These are phyloP conservation scores for Rubia peregrina DNA, from an alignment of 305 asterid species.

Conservation along the genomic window DNA sequence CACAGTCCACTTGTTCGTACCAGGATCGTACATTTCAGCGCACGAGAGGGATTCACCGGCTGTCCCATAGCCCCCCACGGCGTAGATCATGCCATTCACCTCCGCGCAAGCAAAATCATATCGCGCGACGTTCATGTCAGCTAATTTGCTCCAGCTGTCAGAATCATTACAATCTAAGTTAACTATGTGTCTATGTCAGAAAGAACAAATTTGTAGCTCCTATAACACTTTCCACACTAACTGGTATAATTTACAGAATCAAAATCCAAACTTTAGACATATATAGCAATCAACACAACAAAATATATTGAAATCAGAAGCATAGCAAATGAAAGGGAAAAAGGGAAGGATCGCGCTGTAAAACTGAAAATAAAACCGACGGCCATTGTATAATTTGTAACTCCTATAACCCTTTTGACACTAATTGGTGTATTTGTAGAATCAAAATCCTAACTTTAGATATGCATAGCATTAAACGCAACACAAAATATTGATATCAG, in stretches of 20 bases:
- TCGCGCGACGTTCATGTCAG: slow-evolving; percentile 67
- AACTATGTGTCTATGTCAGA: neutral
- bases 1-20: slow-evolving; percentile 46
- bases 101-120: slow-evolving; percentile 81
- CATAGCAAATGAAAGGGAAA: too few relatives aligned
- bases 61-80: slow-evolving; percentile 65
- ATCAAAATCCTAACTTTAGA: neutral
- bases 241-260: too few relatives aligned
- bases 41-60: slow-evolving; percentile 54
- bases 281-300: too few relatives aligned
- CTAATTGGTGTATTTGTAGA: neutral
- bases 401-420: too few relatives aligned
- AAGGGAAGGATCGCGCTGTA: too few relatives aligned
- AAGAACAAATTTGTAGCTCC: neutral
- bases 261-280: too few relatives aligned
- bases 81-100: slow-evolving; percentile 58
- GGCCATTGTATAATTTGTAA: too few relatives aligned
- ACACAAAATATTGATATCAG: neutral
- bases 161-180: neutral
- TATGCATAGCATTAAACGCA: neutral
- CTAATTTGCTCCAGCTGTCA: slow-evolving; percentile 70
- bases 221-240: too few relatives aligned
- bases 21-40: slow-evolving; percentile 69
- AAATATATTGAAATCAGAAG: too few relatives aligned
- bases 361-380: too few relatives aligned